Base-by-base conservation (phyloP, 129 eudicot species). In the Lactuca sativa region DNA sequence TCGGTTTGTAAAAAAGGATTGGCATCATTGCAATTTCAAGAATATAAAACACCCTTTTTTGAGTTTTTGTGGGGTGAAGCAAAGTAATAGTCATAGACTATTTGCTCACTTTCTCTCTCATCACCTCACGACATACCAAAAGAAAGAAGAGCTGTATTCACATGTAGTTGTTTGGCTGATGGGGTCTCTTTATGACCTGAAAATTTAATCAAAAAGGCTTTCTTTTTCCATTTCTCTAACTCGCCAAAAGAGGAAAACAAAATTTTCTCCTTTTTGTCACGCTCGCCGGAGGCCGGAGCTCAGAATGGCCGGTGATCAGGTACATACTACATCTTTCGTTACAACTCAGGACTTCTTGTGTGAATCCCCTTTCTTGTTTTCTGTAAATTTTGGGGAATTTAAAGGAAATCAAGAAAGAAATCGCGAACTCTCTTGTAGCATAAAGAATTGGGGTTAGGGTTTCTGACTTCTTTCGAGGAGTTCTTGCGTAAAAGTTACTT, bases 101-200 rank as follows among this genome's bases (percentile, higher is more conserved):
- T 40, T 40, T 11, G 37, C 62, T 63, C 47, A 18, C 53, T 43
- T 62, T 77, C 82, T 77, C 76, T 71, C 73, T 71, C 78, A 78
- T 77, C 56, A 48, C 57, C 68, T 66, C 70, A 66, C 75, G 80
- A 66, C 61, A 70, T 76, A 77, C 65, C 77, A 75, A 80, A 78
- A 83, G 77, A 75, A 44, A 59, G 73, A 76, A 75, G 80, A 85
- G 96, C 90, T 89, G 96, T 78, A 84, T 70, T 90, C 96, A 90
- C 95, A 82, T 90, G 96, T 86, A 64, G 75, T 71, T 86, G 86
- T 79, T 81, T 82, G 81, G 74, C 73, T 76, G 15, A 77, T 74
- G 86, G 90, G 88, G 75, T 84, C 90, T 84, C 87, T 71, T 70
- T 79, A 59, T 78, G 34, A 73, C 63, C 85, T 78, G 77, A 80